Evolutionary conservation across 2,329 filamentous ascomycete genomes (phyloP), one percentile per base, ranked within the genome.

Genomic region (Annulohypoxylon truncatum): DNA sequence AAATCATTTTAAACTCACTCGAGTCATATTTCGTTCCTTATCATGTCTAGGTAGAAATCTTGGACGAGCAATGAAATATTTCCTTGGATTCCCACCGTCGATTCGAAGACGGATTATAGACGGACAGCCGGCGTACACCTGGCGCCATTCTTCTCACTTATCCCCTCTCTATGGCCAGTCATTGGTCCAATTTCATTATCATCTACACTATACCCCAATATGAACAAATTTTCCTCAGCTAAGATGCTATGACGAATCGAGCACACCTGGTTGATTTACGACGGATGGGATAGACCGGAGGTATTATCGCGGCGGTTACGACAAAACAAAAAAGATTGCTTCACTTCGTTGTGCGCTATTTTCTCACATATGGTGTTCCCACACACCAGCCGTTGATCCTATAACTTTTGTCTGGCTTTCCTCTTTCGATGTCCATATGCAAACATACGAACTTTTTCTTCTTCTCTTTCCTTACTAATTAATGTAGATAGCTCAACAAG

Each of bases 401-500:
- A 48, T 51, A 31, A 59, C 20, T 48, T 56, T 66, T 66, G 62
- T 68, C 53, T 55, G 26, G 60, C 50, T 67, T 68, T 71, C 65
- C 59, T 22, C 52, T 53, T 72, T 72, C 70, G 54, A 44, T 73
- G 68, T 73, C 67, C 46, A 74, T 74, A 74, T 70, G 51, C 64
- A 53, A 63, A 61, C 29, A 58, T 65, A 68, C 62, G 64, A 67
- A 35, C 29, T 61, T 68, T 61, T 61, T 58, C 57, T 63, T 64
- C 55, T 38, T 52, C 48, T 55, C 24, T 55, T 65, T 66, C 47
- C 51, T 67, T 68, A 66, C 63, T 64, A 63, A 71, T 73, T 76
- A 75, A 76, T 73, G 75, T 77, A 77, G 75, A 77, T 77, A 76
- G 75, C 66, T 73, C 65, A 70, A 71, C 67, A 70, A 20, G 62